Evolutionary conservation across 345 rosid genomes (phyloP).

Genomic region (Hibiscus trionum): DNA sequence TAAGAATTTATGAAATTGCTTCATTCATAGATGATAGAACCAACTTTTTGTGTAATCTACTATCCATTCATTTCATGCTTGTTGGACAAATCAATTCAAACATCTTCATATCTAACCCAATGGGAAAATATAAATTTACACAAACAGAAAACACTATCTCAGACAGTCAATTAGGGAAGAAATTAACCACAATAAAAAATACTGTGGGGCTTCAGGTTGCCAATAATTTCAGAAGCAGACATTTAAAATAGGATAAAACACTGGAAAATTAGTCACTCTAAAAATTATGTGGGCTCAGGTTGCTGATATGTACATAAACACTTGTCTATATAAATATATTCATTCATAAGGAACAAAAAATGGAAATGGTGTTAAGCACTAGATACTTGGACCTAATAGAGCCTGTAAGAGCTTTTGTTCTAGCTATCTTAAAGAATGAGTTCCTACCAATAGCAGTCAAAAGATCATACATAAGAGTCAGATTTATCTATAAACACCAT

Average conservation of each 20-base stretch:
- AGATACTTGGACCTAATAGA: neutral
- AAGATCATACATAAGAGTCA: no score
- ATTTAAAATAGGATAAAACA: neutral
- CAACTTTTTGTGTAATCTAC: neutral
- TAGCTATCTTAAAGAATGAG: neutral
- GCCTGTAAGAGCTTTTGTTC: slow-evolving; percentile 2
- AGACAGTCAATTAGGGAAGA: neutral
- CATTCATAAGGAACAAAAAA: neutral
- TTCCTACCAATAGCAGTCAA: no score
- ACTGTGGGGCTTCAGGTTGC: neutral
- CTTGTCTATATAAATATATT: neutral
- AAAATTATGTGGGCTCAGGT: neutral
- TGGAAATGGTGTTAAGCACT: neutral
- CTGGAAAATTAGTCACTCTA: neutral
- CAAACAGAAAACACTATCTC: no score
- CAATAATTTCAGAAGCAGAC: neutral
- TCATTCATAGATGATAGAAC: neutral
- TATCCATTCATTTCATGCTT: neutral
- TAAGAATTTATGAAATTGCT: neutral
- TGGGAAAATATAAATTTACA: neutral
- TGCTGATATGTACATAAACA: neutral
- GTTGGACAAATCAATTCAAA: neutral
- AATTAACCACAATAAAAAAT: neutral
- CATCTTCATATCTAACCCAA: neutral
- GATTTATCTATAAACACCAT: neutral